Evolutionary conservation across 2,329 filamentous ascomycete genomes (phyloP).

Genomic region (Xylaria sp.): DNA sequence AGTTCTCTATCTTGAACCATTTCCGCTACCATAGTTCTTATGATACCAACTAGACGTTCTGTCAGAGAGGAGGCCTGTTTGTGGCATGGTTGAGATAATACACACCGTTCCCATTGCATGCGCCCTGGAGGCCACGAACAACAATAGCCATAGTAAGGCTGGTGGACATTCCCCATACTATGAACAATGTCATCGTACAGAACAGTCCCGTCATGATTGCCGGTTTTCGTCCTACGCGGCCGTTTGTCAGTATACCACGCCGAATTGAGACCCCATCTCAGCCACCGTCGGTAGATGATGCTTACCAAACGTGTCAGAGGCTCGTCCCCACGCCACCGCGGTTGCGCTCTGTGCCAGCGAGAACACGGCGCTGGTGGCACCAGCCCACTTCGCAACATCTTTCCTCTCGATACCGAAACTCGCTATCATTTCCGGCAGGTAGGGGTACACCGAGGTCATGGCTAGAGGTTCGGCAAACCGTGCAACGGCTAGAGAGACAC

Average conservation of each 20-base stretch:
- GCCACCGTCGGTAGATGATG: background rate
- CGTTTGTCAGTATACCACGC: background rate
- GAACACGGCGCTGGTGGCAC: constrained; percentile 73
- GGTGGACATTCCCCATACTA: constrained; percentile 84
- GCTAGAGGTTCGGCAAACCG: constrained; percentile 78
- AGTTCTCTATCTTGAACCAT: constrained; percentile 86
- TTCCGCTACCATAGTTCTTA: constrained; percentile 90
- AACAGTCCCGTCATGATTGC: constrained; percentile 75
- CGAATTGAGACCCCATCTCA: background rate
- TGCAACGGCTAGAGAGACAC: constrained; percentile 65
- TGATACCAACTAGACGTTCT: constrained; percentile 73
- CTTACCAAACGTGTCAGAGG: constrained; percentile 71
- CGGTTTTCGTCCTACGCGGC: constrained; percentile 66
- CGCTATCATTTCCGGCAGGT: constrained; percentile 80
- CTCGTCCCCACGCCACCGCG: constrained; percentile 75
- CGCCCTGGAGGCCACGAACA: constrained; percentile 78
- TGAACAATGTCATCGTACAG: constrained; percentile 79
- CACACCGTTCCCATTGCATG: constrained; percentile 82
- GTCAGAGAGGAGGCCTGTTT: constrained; percentile 32
- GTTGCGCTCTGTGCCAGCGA: constrained; percentile 74
- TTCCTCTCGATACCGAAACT: constrained; percentile 74
- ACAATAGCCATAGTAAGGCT: constrained; percentile 80
- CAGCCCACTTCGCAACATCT: constrained; percentile 81
- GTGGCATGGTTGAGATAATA: background rate
- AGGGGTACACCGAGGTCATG: constrained; percentile 73